phyloP scores from a whole-genome alignment of 768 basidiomycete genomes.

The Gloeopeniophorella convolvens region DNA sequence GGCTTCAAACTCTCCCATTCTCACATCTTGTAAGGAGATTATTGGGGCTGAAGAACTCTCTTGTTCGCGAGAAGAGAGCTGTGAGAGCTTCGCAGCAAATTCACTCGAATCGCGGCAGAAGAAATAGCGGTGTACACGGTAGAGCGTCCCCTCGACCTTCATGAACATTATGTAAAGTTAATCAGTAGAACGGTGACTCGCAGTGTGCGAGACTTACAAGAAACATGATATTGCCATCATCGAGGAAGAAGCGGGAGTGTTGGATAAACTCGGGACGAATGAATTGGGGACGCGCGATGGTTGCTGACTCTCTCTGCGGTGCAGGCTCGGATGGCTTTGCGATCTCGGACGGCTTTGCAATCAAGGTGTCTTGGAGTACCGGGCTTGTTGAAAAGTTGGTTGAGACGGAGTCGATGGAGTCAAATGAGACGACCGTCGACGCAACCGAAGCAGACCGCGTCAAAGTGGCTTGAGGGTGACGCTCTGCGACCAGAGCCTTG shows the following conservation, averaged over 20 bases:
- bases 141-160: slow-evolving; percentile 8
- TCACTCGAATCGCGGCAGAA: slow-evolving; percentile 10
- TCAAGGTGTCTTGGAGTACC: neutral
- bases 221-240: slow-evolving; percentile 13
- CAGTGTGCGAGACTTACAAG: neutral
- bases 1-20: slow-evolving; percentile 10
- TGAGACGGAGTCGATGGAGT: neutral
- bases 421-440: slow-evolving; percentile 2
- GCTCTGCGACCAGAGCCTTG: too few relatives aligned
- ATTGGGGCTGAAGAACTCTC: neutral
- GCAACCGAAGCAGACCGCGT: neutral
- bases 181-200: neutral
- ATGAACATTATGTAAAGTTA: neutral
- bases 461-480: neutral
- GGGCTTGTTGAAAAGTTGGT: neutral
- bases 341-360: neutral
- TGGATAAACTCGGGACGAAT: neutral
- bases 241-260: slow-evolving; percentile 8
- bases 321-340: neutral
- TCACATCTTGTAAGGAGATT: slow-evolving; percentile 5
- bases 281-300: neutral
- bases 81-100: neutral
- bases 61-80: neutral
- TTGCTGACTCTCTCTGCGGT: neutral
- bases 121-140: slow-evolving; percentile 16